Evolutionary conservation across 441 rosid species (phyloP).

Genomic region (Gossypium lobatum): DNA sequence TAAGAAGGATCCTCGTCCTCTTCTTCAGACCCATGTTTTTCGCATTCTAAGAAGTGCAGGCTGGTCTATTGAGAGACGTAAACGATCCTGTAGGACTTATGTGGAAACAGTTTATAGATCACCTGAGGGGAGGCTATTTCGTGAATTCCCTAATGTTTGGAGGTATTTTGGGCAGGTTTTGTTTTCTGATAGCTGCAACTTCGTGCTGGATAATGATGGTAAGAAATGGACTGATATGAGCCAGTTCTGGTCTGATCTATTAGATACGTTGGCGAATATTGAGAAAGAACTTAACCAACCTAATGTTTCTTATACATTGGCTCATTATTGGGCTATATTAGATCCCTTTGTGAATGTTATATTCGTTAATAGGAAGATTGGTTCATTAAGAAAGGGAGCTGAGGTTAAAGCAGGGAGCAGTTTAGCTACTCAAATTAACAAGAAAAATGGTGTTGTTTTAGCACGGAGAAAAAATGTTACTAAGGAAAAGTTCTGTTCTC

Average conservation of each 20-base stretch:
- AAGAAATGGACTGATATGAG: slow-evolving; percentile 68
- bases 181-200: slow-evolving; percentile 30
- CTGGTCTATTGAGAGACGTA: slow-evolving; percentile 61
- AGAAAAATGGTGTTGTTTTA: slow-evolving; percentile 23
- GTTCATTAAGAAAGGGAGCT: slow-evolving; percentile 69
- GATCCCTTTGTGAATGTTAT: slow-evolving; percentile 85
- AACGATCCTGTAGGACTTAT: slow-evolving; percentile 53
- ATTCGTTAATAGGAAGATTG: slow-evolving; percentile 65
- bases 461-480: slow-evolving; percentile 19
- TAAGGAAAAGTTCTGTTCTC: slow-evolving; percentile 24
- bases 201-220: slow-evolving; percentile 33
- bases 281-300: slow-evolving; percentile 48
- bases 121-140: slow-evolving; percentile 53
- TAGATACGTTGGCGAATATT: slow-evolving; percentile 39
- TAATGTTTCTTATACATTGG: slow-evolving; percentile 36
- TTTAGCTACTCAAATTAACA: slow-evolving; percentile 27
- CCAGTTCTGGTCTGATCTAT: slow-evolving; percentile 67
- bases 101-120: slow-evolving; percentile 54
- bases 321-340: slow-evolving; percentile 61
- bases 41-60: slow-evolving; percentile 51
- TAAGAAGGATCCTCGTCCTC: slow-evolving; percentile 60
- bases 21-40: slow-evolving; percentile 53
- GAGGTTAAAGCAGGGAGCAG: slow-evolving; percentile 52
- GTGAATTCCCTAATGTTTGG: slow-evolving; percentile 84
- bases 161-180: slow-evolving; percentile 53